A percentile compares a stretch with the other conserved stretches of the same genome.
These are phyloP conservation scores for Boeremia lycopersici DNA, from an alignment of 2,329 filamentous ascomycete genomes.

Conservation along the genomic window DNA sequence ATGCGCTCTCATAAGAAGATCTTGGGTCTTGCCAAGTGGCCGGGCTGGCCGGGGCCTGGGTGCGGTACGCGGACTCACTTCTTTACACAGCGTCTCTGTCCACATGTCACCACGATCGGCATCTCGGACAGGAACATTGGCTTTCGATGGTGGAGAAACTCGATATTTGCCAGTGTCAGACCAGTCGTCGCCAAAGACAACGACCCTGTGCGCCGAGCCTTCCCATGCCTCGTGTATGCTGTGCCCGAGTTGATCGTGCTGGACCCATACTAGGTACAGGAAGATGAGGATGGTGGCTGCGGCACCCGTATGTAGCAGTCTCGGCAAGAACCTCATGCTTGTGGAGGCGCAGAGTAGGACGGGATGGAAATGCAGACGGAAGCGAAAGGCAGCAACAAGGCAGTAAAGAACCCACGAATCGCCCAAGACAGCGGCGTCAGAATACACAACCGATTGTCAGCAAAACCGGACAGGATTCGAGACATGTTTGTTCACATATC, in stretches of 20 bases:
- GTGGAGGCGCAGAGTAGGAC: not conserved
- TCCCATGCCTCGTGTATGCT: slow-evolving; percentile 38
- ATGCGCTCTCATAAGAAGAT: no score
- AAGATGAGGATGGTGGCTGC: slow-evolving; percentile 33
- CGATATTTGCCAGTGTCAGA: slow-evolving; percentile 47
- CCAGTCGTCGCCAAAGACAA: slow-evolving; percentile 50
- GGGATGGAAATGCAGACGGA: not conserved
- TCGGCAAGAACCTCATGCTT: slow-evolving; percentile 41
- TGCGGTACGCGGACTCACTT: slow-evolving; percentile 26
- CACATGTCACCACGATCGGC: slow-evolving; percentile 40
- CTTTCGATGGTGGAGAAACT: slow-evolving; percentile 35
- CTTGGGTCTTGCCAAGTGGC: no score
- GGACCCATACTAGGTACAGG: slow-evolving; percentile 40
- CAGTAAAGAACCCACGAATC: slow-evolving; percentile 8
- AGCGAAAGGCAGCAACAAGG: slow-evolving; percentile 1
- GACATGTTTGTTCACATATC: slow-evolving; percentile 26
- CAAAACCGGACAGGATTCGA: slow-evolving; percentile 11
- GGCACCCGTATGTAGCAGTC: slow-evolving; percentile 38
- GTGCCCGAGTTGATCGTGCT: slow-evolving; percentile 32
- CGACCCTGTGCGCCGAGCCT: slow-evolving; percentile 38
- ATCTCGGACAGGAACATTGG: slow-evolving; percentile 31
- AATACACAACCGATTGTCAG: not conserved
- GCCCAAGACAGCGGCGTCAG: slow-evolving; percentile 4
- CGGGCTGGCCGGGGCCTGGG: no score
- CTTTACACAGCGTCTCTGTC: slow-evolving; percentile 46